Evolutionary conservation across 148 eudicot genomes (phyloP), one percentile per base, ranked within the genome.

Genomic region (Heliosperma pusillum): DNA sequence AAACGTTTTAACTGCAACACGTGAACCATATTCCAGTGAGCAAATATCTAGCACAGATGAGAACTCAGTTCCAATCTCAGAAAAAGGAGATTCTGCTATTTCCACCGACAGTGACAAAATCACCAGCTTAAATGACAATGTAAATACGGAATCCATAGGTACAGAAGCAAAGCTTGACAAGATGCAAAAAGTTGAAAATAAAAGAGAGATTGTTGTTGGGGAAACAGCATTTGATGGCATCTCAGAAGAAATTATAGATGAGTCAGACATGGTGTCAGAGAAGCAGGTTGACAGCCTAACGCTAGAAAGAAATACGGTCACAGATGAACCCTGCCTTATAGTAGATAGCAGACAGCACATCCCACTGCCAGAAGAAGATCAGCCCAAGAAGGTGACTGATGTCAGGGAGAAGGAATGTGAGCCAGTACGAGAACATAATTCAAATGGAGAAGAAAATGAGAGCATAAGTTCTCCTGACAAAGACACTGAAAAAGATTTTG

Each of bases 311-410:
- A 67, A 56, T 55, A 70, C 13, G 47, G 40, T 57, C 19, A 72
- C 17, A 72, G 59, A 59, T 27, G 77, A 79, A 77, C 30, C 60
- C 44, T 19, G 68, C 25, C 36, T 27, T 44, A 71, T 40, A 55
- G 50, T 17, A 15, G 58, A 13, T 6, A 30, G 64, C 64, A 22
- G 59, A 47, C 36, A 69, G 26, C 7, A 24, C 30, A 47, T 3
- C 58, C 72, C 26, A 22, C 59, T 45, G 1, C 40, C 55, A 50
- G 55, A 7, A 21, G 74, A 71, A 26, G 74, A 71, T 9, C 60
- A 25, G 64, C 4, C 26, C 64, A 71, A 29, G 11, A 27, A 27
- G 19, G 27, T 40, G 16, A 71, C 27, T 71, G 57, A 71, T 33
- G 66, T 56, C 55, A 50, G 17, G 55, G 55, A 50, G 17, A 50